Percentiles rank a stretch among this genome's conserved stretches.
Conservation (phyloP, 441 rosid genomes). For the Adansonia gregorii region DNA sequence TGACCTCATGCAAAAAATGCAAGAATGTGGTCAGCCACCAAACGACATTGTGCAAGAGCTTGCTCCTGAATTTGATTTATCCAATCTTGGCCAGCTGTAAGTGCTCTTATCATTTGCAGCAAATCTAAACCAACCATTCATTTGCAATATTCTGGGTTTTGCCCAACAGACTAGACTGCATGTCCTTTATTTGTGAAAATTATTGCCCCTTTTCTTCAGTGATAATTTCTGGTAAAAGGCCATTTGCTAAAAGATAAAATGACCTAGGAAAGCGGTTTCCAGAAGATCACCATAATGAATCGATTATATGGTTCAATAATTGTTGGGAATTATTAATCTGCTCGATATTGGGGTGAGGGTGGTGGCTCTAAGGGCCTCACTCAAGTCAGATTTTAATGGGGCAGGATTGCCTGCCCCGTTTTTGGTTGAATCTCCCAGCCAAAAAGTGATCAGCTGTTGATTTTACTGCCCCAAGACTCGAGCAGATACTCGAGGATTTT, state of each 20-base stretch:
- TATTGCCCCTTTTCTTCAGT: not conserved
- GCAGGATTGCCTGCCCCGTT: not conserved
- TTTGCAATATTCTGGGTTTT: not conserved
- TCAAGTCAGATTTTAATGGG: not conserved
- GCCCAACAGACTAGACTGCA: not conserved
- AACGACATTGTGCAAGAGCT: constrained; percentile 89
- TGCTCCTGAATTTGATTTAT: constrained; percentile 82
- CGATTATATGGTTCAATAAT: not conserved
- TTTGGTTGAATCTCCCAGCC: not conserved
- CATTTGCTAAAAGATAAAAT: not conserved
- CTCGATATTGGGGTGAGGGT: not conserved
- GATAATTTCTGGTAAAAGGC: not conserved
- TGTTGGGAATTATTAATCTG: not conserved
- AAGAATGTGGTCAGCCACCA: constrained; percentile 98
- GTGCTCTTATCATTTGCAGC: constrained; percentile 34
- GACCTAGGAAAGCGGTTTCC: not conserved
- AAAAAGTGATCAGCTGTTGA: not conserved
- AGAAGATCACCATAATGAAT: not conserved
- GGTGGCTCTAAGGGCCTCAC: not conserved
- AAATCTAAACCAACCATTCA: constrained; percentile 2
- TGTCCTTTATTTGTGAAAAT: not conserved
- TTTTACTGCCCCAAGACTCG: not conserved
- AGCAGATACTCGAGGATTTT: not conserved
- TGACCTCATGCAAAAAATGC: constrained; percentile 98
- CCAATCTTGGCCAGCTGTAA: constrained; percentile 83